phyloP scores from a whole-genome alignment of 176 grass and related monocot genomes.

The Hsuehochloa calcarea region DNA sequence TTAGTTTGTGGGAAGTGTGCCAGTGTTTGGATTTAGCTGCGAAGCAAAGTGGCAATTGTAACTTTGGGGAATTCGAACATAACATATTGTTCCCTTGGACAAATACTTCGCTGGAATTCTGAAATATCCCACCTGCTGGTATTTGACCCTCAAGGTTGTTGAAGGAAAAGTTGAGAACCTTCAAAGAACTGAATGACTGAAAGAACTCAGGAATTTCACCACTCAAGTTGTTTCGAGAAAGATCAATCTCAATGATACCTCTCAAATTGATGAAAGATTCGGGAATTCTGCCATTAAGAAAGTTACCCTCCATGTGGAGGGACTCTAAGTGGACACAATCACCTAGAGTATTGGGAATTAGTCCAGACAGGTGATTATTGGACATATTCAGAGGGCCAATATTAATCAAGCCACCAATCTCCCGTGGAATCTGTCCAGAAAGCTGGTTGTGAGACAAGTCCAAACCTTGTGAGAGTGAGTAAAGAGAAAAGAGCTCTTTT shows the following conservation, averaged over 20 bases:
- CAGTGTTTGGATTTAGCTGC: not conserved
- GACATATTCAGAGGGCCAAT: conserved; percentile 1
- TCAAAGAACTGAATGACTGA: not conserved
- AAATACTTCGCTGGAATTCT: not conserved
- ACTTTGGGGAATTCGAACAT: not conserved
- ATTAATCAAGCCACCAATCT: conserved; percentile 24
- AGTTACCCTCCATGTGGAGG: conserved; percentile 19
- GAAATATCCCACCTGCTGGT: conserved; percentile 38
- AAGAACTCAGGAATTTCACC: conserved; percentile 43
- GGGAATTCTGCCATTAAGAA: conserved; percentile 38
- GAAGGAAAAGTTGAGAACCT: conserved; percentile 47
- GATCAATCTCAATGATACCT: conserved; percentile 22
- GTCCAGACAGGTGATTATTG: conserved; percentile 27
- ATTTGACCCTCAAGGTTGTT: conserved; percentile 49
- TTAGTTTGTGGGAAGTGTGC: not conserved
- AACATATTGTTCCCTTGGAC: conserved; percentile 38
- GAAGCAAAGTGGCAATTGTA: conserved; percentile 31
- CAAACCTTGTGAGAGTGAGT: conserved; percentile 8
- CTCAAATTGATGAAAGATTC: not conserved
- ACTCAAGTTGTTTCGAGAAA: conserved; percentile 43
- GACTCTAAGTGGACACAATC: conserved; percentile 23
- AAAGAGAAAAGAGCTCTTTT: conserved; percentile 18
- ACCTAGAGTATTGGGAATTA: conserved; percentile 34
- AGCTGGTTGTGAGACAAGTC: conserved; percentile 35
- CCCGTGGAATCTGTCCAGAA: conserved; percentile 4